Evolutionary conservation across 2,329 filamentous ascomycete genomes (phyloP).

Genomic region (Ustulina deusta): DNA sequence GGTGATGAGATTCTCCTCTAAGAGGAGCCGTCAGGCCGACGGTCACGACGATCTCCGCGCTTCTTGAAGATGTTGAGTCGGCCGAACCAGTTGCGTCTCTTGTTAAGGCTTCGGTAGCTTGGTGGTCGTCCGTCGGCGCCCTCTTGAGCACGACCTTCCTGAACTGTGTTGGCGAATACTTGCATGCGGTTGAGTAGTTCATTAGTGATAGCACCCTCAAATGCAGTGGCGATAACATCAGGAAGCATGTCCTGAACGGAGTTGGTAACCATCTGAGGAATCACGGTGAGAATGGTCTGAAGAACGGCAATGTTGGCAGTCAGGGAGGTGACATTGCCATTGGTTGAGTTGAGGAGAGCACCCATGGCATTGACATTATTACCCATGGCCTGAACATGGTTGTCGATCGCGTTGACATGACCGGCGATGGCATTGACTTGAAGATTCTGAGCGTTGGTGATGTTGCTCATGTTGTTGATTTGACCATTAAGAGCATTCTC

Average conservation of each 20-base stretch:
- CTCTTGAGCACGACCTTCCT: slow-evolving; percentile 10
- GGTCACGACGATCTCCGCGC: neutral
- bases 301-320: slow-evolving; percentile 40
- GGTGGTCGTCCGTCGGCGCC: neutral
- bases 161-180: slow-evolving; percentile 8
- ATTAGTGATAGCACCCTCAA: slow-evolving; percentile 36
- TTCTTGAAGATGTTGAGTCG: slow-evolving; percentile 31
- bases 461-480: too few species aligned
- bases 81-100: slow-evolving; percentile 12
- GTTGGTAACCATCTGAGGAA: slow-evolving; percentile 45
- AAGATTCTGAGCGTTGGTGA: slow-evolving; percentile 23
- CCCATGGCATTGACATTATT: slow-evolving; percentile 46
- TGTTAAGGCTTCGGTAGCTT: neutral
- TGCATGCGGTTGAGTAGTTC: slow-evolving; percentile 38
- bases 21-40: neutral
- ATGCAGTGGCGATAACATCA: slow-evolving; percentile 7
- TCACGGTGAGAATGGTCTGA: slow-evolving; percentile 46
- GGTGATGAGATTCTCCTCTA: slow-evolving; percentile 1
- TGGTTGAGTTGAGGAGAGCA: slow-evolving; percentile 45
- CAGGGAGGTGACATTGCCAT: slow-evolving; percentile 41
- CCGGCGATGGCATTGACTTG: slow-evolving; percentile 46
- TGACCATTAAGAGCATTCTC: slow-evolving; percentile 43
- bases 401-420: slow-evolving; percentile 47
- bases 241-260: slow-evolving; percentile 38
- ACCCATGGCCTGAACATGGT: slow-evolving; percentile 45